Evolutionary conservation across 73 alveolate species (phyloP).

Genomic region (Durusdinium trenchii): DNA sequence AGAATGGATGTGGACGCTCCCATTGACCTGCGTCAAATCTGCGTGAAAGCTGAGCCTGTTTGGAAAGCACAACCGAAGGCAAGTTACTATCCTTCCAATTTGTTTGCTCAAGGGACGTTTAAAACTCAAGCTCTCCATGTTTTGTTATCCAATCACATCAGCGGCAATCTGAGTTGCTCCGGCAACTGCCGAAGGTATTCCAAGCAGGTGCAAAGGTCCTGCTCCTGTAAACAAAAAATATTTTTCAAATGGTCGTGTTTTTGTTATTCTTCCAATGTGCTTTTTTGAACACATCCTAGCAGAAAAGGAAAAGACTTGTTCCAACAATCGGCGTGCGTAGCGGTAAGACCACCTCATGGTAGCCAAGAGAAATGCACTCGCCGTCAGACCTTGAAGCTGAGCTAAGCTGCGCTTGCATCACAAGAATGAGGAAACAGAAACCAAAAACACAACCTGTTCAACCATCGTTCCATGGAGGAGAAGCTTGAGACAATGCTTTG

Average conservation of each 20-base stretch:
- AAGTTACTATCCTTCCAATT: no score
- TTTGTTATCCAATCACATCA: no score
- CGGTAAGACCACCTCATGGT: conserved; percentile 88
- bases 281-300: no score
- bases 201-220: conserved; percentile 47
- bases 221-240: conserved; percentile 17
- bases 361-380: conserved; percentile 77
- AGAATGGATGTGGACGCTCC: conserved; percentile 79
- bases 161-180: no score
- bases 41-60: no score
- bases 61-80: no score
- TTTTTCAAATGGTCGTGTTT: no score
- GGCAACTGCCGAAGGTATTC: conserved; percentile 29
- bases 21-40: conserved; percentile 44
- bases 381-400: conserved; percentile 60
- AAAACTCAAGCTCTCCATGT: no score
- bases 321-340: no score
- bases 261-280: neutral
- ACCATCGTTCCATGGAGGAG: neutral
- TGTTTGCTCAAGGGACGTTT: no score
- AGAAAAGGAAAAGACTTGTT: no score
- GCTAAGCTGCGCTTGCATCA: neutral
- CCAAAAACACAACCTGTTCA: neutral
- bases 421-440: neutral
- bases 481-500: neutral